These are phyloP conservation scores for Apiotrichum sp. DNA, from an alignment of 1,284 basidiomycete genomes.

Conservation along the genomic window DNA sequence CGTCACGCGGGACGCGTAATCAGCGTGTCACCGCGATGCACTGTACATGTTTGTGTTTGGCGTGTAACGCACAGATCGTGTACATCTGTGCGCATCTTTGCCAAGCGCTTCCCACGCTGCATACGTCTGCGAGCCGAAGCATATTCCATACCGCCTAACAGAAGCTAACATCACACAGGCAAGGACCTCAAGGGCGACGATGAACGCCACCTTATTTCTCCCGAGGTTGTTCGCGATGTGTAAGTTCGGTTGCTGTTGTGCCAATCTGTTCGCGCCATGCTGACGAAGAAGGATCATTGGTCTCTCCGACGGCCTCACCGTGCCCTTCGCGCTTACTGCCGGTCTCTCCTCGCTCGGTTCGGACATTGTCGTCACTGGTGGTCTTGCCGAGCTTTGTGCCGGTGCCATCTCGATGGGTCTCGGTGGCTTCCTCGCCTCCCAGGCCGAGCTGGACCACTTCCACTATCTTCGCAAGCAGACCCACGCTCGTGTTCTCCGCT, in stretches of 20 bases:
- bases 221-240: conserved; percentile 48
- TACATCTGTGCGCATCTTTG: no score
- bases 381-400: conserved; percentile 84
- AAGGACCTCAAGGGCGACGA: conserved; percentile 48
- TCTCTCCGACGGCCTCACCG: conserved; percentile 90
- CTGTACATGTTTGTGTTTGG: no score
- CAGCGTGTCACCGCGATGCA: no score
- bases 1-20: no score
- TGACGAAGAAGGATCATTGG: conserved; percentile 70
- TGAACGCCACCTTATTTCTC: conserved; percentile 46
- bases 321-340: conserved; percentile 80
- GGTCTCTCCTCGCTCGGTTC: conserved; percentile 84
- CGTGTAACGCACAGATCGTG: no score
- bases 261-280: not conserved
- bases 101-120: no score
- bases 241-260: conserved; percentile 21
- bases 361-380: conserved; percentile 80
- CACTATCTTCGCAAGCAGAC: conserved; percentile 71
- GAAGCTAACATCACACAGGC: conserved; percentile 21
- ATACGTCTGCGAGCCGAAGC: no score
- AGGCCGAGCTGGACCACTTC: conserved; percentile 92
- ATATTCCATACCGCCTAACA: not conserved
- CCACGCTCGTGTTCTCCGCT: conserved; percentile 72
- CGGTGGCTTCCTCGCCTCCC: conserved; percentile 92
- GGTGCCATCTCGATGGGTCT: conserved; percentile 96